Conservation (phyloP, 371 early-diverging fungal species). For the Mortierella sp. region DNA sequence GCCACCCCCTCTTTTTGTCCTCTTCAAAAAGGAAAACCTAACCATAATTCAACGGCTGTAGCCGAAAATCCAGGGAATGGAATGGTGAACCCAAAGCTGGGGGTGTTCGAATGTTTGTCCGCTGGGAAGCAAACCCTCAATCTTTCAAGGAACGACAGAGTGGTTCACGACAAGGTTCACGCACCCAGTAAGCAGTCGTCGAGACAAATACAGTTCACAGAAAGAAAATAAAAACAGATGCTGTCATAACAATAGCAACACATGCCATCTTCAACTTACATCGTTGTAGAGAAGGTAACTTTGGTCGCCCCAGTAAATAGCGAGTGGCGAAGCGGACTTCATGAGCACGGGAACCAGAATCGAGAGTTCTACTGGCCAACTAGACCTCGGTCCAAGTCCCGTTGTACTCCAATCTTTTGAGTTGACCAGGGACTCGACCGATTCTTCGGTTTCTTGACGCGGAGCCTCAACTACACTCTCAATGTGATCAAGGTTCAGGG, state of each 20-base stretch:
- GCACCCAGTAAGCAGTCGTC: too few relatives aligned
- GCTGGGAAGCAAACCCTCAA: not conserved
- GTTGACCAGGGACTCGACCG: slow-evolving; percentile 20
- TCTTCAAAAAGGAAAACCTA: not conserved
- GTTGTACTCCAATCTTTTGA: slow-evolving; percentile 43
- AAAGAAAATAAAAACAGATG: slow-evolving; percentile 9
- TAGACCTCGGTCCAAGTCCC: slow-evolving; percentile 28
- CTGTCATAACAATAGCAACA: too few relatives aligned
- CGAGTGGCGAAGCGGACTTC: slow-evolving; percentile 26
- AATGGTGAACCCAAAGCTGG: not conserved
- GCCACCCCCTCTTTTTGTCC: not conserved
- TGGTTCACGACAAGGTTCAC: too few relatives aligned
- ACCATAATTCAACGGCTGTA: too few relatives aligned
- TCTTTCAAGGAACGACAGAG: too few relatives aligned
- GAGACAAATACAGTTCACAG: not conserved
- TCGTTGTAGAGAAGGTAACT: slow-evolving; percentile 40
- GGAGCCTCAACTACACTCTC: not conserved
- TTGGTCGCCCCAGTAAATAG: slow-evolving; percentile 46
- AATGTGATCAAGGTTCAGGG: slow-evolving; percentile 11
- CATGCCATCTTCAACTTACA: slow-evolving; percentile 17
- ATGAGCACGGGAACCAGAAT: slow-evolving; percentile 15
- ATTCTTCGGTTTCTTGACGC: not conserved
- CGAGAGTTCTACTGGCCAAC: slow-evolving; percentile 33
- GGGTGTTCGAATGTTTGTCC: too few relatives aligned
- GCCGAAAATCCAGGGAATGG: too few relatives aligned